phyloP scores from a whole-genome alignment of 495 filamentous ascomycete genomes.

The Lophiostoma macrostomum region DNA sequence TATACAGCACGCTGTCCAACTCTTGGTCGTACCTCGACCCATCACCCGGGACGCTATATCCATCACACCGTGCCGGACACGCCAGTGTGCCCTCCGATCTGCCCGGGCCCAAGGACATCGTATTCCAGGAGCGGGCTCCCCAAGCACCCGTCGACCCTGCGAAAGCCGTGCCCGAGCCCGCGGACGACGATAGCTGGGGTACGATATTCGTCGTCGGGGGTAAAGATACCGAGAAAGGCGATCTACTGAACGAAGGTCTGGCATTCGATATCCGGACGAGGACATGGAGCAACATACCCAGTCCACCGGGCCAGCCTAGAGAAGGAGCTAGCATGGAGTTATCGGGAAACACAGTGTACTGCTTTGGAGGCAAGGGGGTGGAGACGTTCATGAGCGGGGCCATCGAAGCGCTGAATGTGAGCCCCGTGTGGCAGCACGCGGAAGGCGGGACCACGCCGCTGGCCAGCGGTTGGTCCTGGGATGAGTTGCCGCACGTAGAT shows the following conservation, averaged over 20 bases:
- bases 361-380: constrained; percentile 26
- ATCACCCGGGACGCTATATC: constrained; percentile 39
- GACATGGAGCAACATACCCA: constrained; percentile 37
- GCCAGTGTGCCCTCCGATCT: constrained; percentile 36
- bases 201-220: constrained; percentile 40
- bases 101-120: constrained; percentile 20
- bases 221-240: not conserved
- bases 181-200: constrained; percentile 34
- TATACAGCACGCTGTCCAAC: constrained; percentile 57
- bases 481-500: constrained; percentile 6
- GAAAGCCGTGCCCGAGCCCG: constrained; percentile 36
- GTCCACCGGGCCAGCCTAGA: constrained; percentile 20
- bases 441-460: constrained; percentile 29
- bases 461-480: constrained; percentile 26
- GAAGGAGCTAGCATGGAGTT: constrained; percentile 32
- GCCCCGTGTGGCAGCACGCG: constrained; percentile 19
- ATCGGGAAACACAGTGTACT: constrained; percentile 20
- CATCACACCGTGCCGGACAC: constrained; percentile 37
- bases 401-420: constrained; percentile 28
- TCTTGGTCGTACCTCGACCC: constrained; percentile 59
- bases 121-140: constrained; percentile 23
- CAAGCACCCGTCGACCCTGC: constrained; percentile 37
- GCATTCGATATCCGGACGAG: constrained; percentile 37
- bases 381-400: not conserved
- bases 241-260: constrained; percentile 32